Evolutionary conservation across 768 basidiomycete genomes (phyloP), one percentile per base, ranked within the genome.

Genomic region (Lentinula raphanica): DNA sequence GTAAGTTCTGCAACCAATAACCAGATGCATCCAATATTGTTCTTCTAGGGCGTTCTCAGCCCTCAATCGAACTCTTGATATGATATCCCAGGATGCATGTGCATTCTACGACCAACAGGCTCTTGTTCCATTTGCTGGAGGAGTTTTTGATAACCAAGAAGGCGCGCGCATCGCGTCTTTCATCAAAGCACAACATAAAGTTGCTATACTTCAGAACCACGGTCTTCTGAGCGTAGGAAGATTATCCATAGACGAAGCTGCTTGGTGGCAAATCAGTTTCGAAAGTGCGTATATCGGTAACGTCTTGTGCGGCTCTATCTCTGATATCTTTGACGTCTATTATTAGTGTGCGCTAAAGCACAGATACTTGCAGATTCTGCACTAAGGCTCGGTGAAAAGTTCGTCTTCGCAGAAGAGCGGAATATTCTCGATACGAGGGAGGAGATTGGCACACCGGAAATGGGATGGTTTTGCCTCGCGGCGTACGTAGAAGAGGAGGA

Each of bases 31-130:
- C 8, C 19, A 7, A 5, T 8, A 21, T 15, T 9, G 17, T 11
- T 4, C 28, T n/a, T n/a, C 17, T n/a, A 70, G 71, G 49, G 74
- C 74, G 1, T 76, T 74, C 62, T 64, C 71, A 3, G 66, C 74
- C 1, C 64, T 76, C 32, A 71, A 73, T 5, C 62, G 61, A 27
- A 62, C 65, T 51, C 63, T 73, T 29, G 64, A 69, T 36, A 68
- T 69, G 57, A 66, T 71, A 39, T 71, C 72, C 4, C 72, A 73
- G 58, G 73, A 74, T 53, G 60, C 55, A 21, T 72, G 71, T 49
- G 67, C 65, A 9, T 74, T 74, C 64, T 53, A 53, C 23, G 25
- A 53, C 21, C 51, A 53, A 32, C 51, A 53, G 36, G 51, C 51
- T n/a, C 51, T 53, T 13, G 51, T 53, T 27, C 51, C 51, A 21